A percentile compares a stretch with the other conserved stretches of the same genome.
These are phyloP conservation scores for Davidsoniella australis DNA, from an alignment of 2,329 filamentous ascomycete genomes.

Conservation along the genomic window DNA sequence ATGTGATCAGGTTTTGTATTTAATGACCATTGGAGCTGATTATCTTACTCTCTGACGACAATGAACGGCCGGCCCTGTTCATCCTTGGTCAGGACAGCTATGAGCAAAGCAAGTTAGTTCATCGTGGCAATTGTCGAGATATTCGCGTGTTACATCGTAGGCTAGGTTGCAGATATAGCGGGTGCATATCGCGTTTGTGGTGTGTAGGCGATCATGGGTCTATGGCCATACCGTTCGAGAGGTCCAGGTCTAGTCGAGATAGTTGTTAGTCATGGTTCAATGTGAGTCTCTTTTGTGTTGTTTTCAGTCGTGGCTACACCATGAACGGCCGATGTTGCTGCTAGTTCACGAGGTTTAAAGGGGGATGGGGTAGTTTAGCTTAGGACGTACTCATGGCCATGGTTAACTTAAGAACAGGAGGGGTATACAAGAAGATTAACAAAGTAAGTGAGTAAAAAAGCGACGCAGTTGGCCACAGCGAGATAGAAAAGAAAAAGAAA, in stretches of 20 bases:
- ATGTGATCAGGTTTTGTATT: slow-evolving; percentile 13
- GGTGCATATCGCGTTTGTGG: not conserved
- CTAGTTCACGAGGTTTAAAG: not conserved
- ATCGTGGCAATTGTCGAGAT: not conserved
- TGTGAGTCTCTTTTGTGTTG: too few relatives aligned
- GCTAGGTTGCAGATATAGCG: not conserved
- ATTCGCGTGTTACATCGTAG: slow-evolving; percentile 2
- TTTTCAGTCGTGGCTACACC: not conserved
- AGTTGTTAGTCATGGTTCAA: not conserved
- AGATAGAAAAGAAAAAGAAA: not conserved
- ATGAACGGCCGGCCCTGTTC: slow-evolving; percentile 96
- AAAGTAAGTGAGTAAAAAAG: slow-evolving; percentile 3
- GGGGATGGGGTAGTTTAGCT: slow-evolving; percentile 10
- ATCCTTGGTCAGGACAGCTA: slow-evolving; percentile 74
- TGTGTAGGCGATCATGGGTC: not conserved
- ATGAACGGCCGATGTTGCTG: not conserved
- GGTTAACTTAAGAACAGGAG: slow-evolving; percentile 15
- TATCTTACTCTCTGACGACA: slow-evolving; percentile 81
- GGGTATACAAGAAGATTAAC: slow-evolving; percentile 7
- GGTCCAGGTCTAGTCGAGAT: slow-evolving; percentile 49
- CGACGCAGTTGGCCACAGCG: not conserved
- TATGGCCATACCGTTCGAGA: slow-evolving; percentile 54
- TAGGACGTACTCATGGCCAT: slow-evolving; percentile 24
- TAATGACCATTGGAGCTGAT: not conserved
- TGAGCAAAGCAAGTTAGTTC: slow-evolving; percentile 11